Conservation (phyloP, 2,329 filamentous ascomycete genomes). For the Aspergillus piperis region DNA sequence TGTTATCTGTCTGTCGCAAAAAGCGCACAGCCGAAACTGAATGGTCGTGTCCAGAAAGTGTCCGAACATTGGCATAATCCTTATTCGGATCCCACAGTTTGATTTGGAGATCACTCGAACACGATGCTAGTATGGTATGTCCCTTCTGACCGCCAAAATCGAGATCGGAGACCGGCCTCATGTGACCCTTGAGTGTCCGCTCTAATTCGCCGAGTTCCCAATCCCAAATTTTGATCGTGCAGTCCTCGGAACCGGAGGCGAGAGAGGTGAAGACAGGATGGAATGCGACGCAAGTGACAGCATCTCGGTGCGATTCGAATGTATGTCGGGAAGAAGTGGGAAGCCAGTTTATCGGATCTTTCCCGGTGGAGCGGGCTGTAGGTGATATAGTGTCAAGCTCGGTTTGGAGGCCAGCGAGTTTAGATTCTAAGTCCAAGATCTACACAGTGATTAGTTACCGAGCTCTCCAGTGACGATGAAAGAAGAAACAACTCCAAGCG, state of each 20-base stretch:
- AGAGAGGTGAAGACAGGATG: constrained; percentile 87
- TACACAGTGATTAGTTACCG: constrained; percentile 38
- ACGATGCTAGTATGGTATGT: constrained; percentile 75
- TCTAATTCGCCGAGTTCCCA: constrained; percentile 91
- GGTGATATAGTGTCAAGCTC: constrained; percentile 18
- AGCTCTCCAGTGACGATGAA: neutral
- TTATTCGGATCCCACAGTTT: constrained; percentile 91
- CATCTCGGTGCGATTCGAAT: constrained; percentile 76
- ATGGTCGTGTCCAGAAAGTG: constrained; percentile 86
- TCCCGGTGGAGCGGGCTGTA: constrained; percentile 10
- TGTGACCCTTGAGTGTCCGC: constrained; percentile 85
- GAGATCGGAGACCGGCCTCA: constrained; percentile 79
- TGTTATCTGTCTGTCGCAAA: constrained; percentile 73
- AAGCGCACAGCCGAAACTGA: constrained; percentile 86
- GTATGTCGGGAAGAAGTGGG: constrained; percentile 59
- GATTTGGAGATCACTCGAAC: constrained; percentile 84
- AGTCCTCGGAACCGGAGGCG: constrained; percentile 89
- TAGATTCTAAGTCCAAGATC: constrained; percentile 93
- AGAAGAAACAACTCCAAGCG: neutral
- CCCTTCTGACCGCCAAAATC: constrained; percentile 85
- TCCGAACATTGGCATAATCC: constrained; percentile 91
- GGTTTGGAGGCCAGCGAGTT: constrained; percentile 59
- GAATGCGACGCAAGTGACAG: constrained; percentile 88
- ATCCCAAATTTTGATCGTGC: constrained; percentile 95
- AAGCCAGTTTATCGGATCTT: constrained; percentile 27